Conservation (phyloP, 169 alveolate species). For the Plasmodium blacklocki region DNA sequence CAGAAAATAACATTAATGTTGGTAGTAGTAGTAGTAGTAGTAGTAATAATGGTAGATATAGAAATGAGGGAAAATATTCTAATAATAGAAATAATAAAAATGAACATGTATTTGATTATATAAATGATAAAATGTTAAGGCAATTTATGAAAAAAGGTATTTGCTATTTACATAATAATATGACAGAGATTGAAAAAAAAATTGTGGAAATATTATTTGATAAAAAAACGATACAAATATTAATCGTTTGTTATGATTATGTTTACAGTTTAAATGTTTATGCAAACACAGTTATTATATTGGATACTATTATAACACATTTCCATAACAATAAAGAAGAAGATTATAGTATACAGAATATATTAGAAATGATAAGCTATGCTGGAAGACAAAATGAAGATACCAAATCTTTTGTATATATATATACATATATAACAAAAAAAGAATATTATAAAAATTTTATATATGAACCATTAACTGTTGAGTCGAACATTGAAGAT, state of each 20-base stretch:
- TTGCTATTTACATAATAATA: slow-evolving; percentile 85
- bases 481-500: slow-evolving; percentile 97
- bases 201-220: slow-evolving; percentile 87
- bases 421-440: slow-evolving; percentile 92
- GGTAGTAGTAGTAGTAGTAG: slow-evolving; percentile 17
- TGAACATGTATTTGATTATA: slow-evolving; percentile 6
- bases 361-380: slow-evolving; percentile 94
- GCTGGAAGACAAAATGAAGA: slow-evolving; percentile 87
- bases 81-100: not conserved
- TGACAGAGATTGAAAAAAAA: slow-evolving; percentile 86
- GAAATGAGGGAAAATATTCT: not conserved
- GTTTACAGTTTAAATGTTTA: slow-evolving; percentile 92
- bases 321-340: slow-evolving; percentile 90
- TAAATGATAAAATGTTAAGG: slow-evolving; percentile 1
- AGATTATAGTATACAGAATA: slow-evolving; percentile 95
- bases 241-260: slow-evolving; percentile 92
- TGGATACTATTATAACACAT: slow-evolving; percentile 87
- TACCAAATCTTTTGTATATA: slow-evolving; percentile 66
- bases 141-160: slow-evolving; percentile 36
- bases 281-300: slow-evolving; percentile 88
- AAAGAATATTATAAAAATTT: slow-evolving; percentile 97
- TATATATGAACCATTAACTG: slow-evolving; percentile 97
- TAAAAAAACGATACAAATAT: slow-evolving; percentile 89
- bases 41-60: not conserved
- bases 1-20: slow-evolving; percentile 6